phyloP scores from a whole-genome alignment of 495 filamentous ascomycete species.

The Neurospora hispaniola region DNA sequence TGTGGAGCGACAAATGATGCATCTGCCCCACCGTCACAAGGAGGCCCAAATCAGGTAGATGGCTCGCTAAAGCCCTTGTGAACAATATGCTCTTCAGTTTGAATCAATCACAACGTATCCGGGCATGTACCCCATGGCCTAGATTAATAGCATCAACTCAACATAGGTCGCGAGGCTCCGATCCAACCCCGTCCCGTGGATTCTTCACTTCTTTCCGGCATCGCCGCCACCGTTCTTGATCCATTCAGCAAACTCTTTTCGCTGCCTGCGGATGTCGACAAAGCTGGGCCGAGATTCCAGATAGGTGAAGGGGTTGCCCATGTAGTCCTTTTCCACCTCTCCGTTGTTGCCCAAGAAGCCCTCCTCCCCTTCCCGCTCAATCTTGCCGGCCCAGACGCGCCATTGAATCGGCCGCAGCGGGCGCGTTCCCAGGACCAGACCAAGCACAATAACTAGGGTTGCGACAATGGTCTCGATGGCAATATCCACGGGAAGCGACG shows the following conservation, averaged over 20 bases:
- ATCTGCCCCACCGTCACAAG: not conserved
- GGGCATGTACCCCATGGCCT: not conserved
- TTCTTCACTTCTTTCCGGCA: not conserved
- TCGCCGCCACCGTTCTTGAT: constrained; percentile 28
- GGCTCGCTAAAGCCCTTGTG: not conserved
- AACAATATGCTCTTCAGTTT: not conserved
- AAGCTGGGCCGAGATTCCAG: constrained; percentile 39
- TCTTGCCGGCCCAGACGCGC: constrained; percentile 74
- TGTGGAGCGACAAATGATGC: not conserved
- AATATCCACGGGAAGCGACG: constrained; percentile 63
- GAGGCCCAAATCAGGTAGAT: not conserved
- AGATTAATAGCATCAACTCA: not conserved
- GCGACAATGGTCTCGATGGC: constrained; percentile 65
- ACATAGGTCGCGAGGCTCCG: not conserved
- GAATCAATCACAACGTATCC: not conserved
- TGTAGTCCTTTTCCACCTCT: constrained; percentile 35
- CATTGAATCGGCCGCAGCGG: constrained; percentile 68
- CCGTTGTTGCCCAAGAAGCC: constrained; percentile 65
- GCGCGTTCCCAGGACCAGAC: constrained; percentile 58
- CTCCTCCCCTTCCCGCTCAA: constrained; percentile 61
- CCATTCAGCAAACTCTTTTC: constrained; percentile 70
- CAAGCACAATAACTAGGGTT: constrained; percentile 54
- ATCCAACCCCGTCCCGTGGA: not conserved
- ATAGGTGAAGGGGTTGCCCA: constrained; percentile 40
- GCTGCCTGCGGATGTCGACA: constrained; percentile 52